These are phyloP conservation scores for Fistulinella cinereoalba DNA, from an alignment of 1,284 basidiomycete species.

Conservation along the genomic window DNA sequence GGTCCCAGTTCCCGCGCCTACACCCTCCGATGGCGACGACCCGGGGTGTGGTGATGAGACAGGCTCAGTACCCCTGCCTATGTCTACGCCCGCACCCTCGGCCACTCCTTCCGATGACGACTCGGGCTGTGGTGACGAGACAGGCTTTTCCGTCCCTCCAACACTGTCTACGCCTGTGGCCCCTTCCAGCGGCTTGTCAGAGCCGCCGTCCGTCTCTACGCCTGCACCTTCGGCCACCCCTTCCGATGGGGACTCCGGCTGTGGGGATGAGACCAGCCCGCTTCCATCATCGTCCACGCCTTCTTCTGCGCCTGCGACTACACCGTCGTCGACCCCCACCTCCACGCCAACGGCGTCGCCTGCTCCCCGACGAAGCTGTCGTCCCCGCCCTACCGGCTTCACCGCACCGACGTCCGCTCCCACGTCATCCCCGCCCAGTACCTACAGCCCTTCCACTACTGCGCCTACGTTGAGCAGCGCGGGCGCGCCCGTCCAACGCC, in stretches of 20 bases:
- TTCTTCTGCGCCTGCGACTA: not conserved
- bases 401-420: not conserved
- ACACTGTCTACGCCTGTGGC: too few relatives aligned
- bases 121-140: too few relatives aligned
- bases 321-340: not conserved
- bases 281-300: not conserved
- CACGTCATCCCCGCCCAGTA: not conserved
- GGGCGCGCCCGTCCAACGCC: not conserved
- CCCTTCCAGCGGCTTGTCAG: too few relatives aligned
- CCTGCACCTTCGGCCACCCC: too few relatives aligned
- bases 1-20: not conserved
- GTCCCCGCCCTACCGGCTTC: slow-evolving; percentile 2
- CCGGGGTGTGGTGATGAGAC: not conserved
- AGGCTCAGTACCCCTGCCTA: too few relatives aligned
- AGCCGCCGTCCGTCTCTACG: too few relatives aligned
- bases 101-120: too few relatives aligned
- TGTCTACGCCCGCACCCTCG: not conserved
- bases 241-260: too few relatives aligned
- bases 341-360: not conserved
- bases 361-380: not conserved
- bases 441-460: not conserved
- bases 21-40: not conserved
- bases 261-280: not conserved
- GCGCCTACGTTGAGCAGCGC: not conserved
- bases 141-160: too few relatives aligned